Conservation (phyloP, 2,329 filamentous ascomycete genomes). For the Nemania serpens region DNA sequence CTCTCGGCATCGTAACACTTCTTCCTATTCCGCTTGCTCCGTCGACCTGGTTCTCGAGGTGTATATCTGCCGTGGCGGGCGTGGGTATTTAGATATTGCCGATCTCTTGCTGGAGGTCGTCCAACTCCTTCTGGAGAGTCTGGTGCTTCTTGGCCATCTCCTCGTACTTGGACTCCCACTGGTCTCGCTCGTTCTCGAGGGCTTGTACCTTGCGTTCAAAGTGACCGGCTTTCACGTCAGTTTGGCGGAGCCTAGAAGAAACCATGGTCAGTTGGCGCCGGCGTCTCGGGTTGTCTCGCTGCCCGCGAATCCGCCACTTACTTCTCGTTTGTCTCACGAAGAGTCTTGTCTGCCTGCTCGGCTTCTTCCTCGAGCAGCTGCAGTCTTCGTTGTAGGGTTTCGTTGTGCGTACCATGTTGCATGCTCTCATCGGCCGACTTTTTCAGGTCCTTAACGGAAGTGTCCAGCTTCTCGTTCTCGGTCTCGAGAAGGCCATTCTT, state of each 20-base stretch:
- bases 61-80: slow-evolving; percentile 7
- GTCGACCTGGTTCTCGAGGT: slow-evolving; percentile 3
- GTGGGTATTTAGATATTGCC: slow-evolving; percentile 75
- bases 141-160: slow-evolving; percentile 96
- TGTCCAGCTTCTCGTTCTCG: slow-evolving; percentile 93
- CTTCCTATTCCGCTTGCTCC: slow-evolving; percentile 4
- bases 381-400: slow-evolving; percentile 87
- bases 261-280: slow-evolving; percentile 7
- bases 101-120: slow-evolving; percentile 90
- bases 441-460: slow-evolving; percentile 83
- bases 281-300: not conserved
- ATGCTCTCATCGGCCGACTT: slow-evolving; percentile 79
- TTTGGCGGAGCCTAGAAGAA: slow-evolving; percentile 82
- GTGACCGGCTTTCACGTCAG: slow-evolving; percentile 98
- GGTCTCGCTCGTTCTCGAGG: slow-evolving; percentile 86
- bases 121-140: slow-evolving; percentile 69
- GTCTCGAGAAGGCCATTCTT: slow-evolving; percentile 89
- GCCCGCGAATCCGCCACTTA: slow-evolving; percentile 55
- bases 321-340: slow-evolving; percentile 98
- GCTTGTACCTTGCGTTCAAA: slow-evolving; percentile 99
- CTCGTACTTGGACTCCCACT: slow-evolving; percentile 98
- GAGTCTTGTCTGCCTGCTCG: slow-evolving; percentile 92
- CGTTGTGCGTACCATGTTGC: slow-evolving; percentile 86
- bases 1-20: slow-evolving; percentile 4
- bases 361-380: slow-evolving; percentile 98